These are phyloP conservation scores for Castanopsis chinensis DNA, from an alignment of 306 rosid species.

Conservation along the genomic window DNA sequence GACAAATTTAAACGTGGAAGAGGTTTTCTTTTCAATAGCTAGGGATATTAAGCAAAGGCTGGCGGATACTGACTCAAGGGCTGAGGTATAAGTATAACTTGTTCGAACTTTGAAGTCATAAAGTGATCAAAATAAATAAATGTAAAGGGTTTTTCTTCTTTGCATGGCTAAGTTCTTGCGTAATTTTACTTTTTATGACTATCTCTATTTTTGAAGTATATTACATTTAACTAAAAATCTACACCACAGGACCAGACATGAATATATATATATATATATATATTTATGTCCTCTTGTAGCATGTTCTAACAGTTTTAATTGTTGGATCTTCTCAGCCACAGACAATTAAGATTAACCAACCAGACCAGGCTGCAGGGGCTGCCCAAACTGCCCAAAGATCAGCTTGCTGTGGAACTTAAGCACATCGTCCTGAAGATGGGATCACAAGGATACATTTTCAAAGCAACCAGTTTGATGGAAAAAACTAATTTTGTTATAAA, in stretches of 20 bases:
- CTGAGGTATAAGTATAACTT: slow-evolving; percentile 70
- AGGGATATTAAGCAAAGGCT: slow-evolving; percentile 96
- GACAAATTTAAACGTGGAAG: slow-evolving; percentile 93
- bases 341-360: slow-evolving; percentile 81
- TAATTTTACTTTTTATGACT: neutral
- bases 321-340: slow-evolving; percentile 67
- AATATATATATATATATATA: neutral
- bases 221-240: neutral
- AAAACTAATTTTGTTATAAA: slow-evolving; percentile 55
- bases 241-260: neutral
- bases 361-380: slow-evolving; percentile 74
- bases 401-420: slow-evolving; percentile 86
- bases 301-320: slow-evolving; percentile 6
- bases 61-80: slow-evolving; percentile 82
- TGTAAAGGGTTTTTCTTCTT: neutral
- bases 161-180: neutral
- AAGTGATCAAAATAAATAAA: neutral
- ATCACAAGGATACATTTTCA: slow-evolving; percentile 29
- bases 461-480: slow-evolving; percentile 33
- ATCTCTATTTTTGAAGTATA: neutral
- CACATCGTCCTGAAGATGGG: slow-evolving; percentile 9
- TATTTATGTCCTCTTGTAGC: neutral
- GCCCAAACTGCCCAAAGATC: slow-evolving; percentile 69
- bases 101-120: slow-evolving; percentile 10
- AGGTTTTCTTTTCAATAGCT: slow-evolving; percentile 94